Conservation (phyloP, 1,139 yeast species). For the Sugiyamaella paludigena region DNA sequence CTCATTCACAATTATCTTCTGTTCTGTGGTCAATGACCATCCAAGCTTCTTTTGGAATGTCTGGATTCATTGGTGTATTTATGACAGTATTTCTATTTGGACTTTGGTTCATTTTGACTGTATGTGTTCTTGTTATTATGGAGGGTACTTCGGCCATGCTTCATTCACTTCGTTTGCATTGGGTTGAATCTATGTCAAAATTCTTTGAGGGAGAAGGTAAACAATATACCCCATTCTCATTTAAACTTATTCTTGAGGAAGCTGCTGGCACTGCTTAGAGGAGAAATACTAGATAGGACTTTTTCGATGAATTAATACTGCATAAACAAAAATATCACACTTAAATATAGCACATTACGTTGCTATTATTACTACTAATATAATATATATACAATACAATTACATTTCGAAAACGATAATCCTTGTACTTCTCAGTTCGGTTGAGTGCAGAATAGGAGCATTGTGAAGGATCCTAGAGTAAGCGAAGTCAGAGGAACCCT, state of each 20-base stretch:
- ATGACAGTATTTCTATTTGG: constrained; percentile 79
- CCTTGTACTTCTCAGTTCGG: no score
- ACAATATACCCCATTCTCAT: constrained; percentile 79
- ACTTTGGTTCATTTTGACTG: constrained; percentile 92
- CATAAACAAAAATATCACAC: no score
- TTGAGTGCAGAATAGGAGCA: no score
- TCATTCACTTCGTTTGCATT: constrained; percentile 91
- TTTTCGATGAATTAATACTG: not conserved
- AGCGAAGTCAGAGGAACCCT: no score
- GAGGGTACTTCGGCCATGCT: constrained; percentile 99
- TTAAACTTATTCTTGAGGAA: constrained; percentile 32
- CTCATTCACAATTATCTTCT: constrained; percentile 92
- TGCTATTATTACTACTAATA: not conserved
- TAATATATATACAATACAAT: no score
- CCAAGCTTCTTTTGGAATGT: constrained; percentile 71
- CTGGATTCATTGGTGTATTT: constrained; percentile 67
- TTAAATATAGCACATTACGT: not conserved
- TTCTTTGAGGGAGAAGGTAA: constrained; percentile 95
- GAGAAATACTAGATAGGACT: not conserved
- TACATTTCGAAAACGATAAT: no score
- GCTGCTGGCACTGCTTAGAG: not conserved
- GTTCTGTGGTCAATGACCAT: constrained; percentile 97
- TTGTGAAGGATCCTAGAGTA: no score
- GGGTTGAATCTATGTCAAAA: constrained; percentile 99
- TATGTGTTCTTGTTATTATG: constrained; percentile 89